Evolutionary conservation across 192 early-diverging fungal genomes (phyloP).

Genomic region (Funneliformis geosporum): DNA sequence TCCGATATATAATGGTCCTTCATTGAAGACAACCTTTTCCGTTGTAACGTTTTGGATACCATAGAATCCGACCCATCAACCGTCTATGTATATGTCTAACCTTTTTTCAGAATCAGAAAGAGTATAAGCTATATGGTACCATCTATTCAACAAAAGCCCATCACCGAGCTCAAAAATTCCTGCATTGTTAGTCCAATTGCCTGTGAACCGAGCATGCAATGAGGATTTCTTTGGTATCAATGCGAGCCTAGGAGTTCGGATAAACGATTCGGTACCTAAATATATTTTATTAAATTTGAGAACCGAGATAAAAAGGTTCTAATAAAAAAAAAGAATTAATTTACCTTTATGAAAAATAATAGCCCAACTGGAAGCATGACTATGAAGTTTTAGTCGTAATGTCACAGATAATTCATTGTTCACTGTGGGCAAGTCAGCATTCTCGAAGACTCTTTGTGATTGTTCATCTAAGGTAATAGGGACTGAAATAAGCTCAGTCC

Average conservation of each 20-base stretch:
- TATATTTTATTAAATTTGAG: neutral
- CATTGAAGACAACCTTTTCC: slow-evolving; percentile 19
- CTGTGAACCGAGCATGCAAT: slow-evolving; percentile 22
- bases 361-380: neutral
- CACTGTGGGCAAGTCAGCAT: neutral
- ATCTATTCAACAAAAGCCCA: slow-evolving; percentile 10
- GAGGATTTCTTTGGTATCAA: neutral
- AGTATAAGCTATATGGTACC: slow-evolving; percentile 24
- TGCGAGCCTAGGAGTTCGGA: neutral
- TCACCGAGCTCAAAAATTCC: neutral
- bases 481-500: no score
- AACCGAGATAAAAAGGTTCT: neutral
- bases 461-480: no score
- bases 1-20: slow-evolving; percentile 12
- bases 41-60: neutral
- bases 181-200: neutral
- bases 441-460: neutral
- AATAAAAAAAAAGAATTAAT: neutral
- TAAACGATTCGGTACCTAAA: neutral
- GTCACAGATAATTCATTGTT: slow-evolving; percentile 7
- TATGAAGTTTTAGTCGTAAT: slow-evolving; percentile 4
- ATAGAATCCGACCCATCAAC: neutral
- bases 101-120: slow-evolving; percentile 22
- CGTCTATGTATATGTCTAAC: slow-evolving; percentile 14
- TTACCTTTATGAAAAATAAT: no score